Conservation (phyloP, 768 basidiomycete genomes). For the Lactarius psammicola region DNA sequence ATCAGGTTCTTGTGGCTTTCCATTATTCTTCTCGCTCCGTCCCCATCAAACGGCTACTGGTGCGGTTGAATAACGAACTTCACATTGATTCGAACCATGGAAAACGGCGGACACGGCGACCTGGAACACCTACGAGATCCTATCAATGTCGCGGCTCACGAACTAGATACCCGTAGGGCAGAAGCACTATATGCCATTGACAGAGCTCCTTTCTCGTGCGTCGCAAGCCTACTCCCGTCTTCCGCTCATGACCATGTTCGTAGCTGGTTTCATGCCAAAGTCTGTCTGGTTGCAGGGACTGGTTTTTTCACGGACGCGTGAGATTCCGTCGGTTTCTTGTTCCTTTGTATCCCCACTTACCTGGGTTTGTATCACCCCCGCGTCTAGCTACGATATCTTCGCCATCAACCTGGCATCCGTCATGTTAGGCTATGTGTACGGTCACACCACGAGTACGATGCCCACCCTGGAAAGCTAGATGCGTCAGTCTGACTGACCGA, state of each 20-base stretch:
- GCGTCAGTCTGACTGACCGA: background rate
- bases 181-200: slow-evolving; percentile 84
- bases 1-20: too few species aligned
- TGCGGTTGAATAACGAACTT: too few species aligned
- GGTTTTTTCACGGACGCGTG: slow-evolving; percentile 91
- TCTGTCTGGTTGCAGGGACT: slow-evolving; percentile 55
- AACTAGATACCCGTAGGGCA: slow-evolving; percentile 67
- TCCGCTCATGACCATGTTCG: background rate
- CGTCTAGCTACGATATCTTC: slow-evolving; percentile 75
- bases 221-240: background rate
- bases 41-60: too few species aligned
- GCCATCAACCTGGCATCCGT: slow-evolving; percentile 81
- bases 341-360: background rate
- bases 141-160: background rate
- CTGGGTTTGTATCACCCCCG: background rate
- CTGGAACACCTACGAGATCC: background rate
- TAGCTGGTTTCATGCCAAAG: slow-evolving; percentile 52
- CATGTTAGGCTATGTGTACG: slow-evolving; percentile 85
- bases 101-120: background rate
- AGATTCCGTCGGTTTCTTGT: slow-evolving; percentile 26
- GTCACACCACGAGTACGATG: slow-evolving; percentile 32
- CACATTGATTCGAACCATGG: background rate
- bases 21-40: too few species aligned
- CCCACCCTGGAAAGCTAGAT: background rate
- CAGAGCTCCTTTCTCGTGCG: slow-evolving; percentile 79